phyloP scores from a whole-genome alignment of 768 basidiomycete genomes.

The Hypsizygus marmoreus region DNA sequence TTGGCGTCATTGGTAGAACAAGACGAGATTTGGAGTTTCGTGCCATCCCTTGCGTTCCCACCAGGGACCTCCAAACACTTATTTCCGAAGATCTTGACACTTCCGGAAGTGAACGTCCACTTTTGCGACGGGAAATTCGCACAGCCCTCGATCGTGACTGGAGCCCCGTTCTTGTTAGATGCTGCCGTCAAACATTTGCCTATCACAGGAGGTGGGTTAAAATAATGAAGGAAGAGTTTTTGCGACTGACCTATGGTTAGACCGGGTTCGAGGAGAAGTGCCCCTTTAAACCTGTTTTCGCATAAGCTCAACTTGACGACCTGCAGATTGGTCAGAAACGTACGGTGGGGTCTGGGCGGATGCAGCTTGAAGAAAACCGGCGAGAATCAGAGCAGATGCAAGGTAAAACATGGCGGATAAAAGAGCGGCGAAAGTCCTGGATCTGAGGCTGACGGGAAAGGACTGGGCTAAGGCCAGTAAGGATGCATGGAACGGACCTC shows the following conservation, averaged over 20 bases:
- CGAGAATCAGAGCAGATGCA: slow-evolving; percentile 2
- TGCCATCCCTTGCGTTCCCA: slow-evolving; percentile 44
- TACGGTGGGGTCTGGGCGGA: slow-evolving; percentile 31
- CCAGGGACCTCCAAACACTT: slow-evolving; percentile 53
- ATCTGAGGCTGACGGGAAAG: background rate
- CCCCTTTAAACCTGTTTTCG: slow-evolving; percentile 42
- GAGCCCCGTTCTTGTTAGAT: slow-evolving; percentile 49
- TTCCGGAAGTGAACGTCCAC: slow-evolving; percentile 48
- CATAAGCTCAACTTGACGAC: background rate
- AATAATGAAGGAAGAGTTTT: background rate
- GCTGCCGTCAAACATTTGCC: slow-evolving; percentile 55
- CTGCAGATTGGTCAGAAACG: background rate
- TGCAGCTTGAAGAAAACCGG: slow-evolving; percentile 20
- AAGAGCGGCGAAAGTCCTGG: slow-evolving; percentile 11
- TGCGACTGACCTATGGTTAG: slow-evolving; percentile 37
- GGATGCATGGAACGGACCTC: too few species aligned
- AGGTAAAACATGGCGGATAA: slow-evolving; percentile 12
- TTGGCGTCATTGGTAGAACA: slow-evolving; percentile 42
- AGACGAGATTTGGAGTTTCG: slow-evolving; percentile 54
- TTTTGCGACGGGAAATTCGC: slow-evolving; percentile 45
- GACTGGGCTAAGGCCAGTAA: too few species aligned
- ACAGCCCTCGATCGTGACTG: slow-evolving; percentile 49
- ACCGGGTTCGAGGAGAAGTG: slow-evolving; percentile 46
- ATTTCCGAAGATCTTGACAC: slow-evolving; percentile 43
- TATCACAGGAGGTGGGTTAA: slow-evolving; percentile 15